A percentile compares a stretch with the other conserved stretches of the same genome.
phyloP scores from a whole-genome alignment of 139 green algal genomes.

The Coelastrella sp. region DNA sequence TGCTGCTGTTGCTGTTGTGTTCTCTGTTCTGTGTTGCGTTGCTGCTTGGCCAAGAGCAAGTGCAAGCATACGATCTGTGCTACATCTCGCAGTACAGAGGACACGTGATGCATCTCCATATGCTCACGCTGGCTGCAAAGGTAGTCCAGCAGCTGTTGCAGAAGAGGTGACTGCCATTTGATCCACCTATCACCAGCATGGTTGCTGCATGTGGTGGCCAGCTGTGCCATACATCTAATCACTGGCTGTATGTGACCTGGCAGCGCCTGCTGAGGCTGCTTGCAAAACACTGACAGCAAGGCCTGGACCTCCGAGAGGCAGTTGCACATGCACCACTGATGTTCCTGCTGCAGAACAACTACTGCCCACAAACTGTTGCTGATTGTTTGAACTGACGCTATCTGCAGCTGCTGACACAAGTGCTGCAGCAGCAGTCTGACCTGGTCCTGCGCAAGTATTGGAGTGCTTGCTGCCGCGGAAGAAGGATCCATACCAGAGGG shows the following conservation, averaged over 20 bases:
- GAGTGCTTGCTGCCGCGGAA: background rate
- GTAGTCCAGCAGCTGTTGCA: constrained; percentile 38
- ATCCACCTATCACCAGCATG: constrained; percentile 42
- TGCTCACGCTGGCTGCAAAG: constrained; percentile 1
- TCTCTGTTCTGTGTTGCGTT: constrained; percentile 8
- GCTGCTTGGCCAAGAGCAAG: constrained; percentile 20
- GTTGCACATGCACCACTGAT: constrained; percentile 52
- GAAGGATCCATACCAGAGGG: background rate
- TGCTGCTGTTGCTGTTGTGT: background rate
- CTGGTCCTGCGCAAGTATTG: constrained; percentile 33
- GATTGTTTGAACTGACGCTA: constrained; percentile 46
- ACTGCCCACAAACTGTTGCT: constrained; percentile 51
- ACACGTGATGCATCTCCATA: constrained; percentile 52
- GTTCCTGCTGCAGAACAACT: constrained; percentile 49
- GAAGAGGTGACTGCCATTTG: constrained; percentile 39
- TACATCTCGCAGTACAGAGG: constrained; percentile 41
- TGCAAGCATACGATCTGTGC: constrained; percentile 43
- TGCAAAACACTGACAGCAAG: constrained; percentile 31
- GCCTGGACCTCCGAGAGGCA: constrained; percentile 34
- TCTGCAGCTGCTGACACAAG: constrained; percentile 40
- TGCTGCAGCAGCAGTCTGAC: constrained; percentile 44
- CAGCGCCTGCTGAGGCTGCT: constrained; percentile 45
- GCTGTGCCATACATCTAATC: constrained; percentile 47
- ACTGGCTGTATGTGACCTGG: constrained; percentile 55
- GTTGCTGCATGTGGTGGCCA: constrained; percentile 32